phyloP scores from a whole-genome alignment of 1,284 basidiomycete species.

The Hortiboletus rubellus region DNA sequence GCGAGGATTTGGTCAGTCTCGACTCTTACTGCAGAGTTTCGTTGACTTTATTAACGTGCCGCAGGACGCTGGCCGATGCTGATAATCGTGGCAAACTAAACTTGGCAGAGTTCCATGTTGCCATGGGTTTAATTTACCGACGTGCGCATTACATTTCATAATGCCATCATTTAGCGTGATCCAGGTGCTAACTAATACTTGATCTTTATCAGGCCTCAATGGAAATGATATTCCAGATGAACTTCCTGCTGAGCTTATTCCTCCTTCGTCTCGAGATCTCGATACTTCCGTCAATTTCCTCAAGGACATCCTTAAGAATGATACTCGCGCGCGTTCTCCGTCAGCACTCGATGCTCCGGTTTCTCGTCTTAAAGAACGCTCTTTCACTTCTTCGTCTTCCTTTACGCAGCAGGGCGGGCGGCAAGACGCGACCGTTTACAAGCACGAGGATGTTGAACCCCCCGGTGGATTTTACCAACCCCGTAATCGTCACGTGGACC shows the following conservation, averaged over 20 bases:
- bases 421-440: slow-evolving; percentile 93
- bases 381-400: slow-evolving; percentile 60
- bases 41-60: background rate
- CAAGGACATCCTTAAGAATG: slow-evolving; percentile 88
- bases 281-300: slow-evolving; percentile 91
- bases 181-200: background rate
- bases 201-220: slow-evolving; percentile 67
- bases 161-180: slow-evolving; percentile 1
- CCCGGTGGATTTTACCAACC: slow-evolving; percentile 78
- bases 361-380: slow-evolving; percentile 68
- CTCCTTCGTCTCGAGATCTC: slow-evolving; percentile 90
- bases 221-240: slow-evolving; percentile 89
- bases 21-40: background rate
- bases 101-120: slow-evolving; percentile 96
- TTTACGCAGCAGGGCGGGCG: slow-evolving; percentile 53
- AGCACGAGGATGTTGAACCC: slow-evolving; percentile 70
- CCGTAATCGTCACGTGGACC: slow-evolving; percentile 86
- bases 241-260: slow-evolving; percentile 88
- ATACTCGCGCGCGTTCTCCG: slow-evolving; percentile 65
- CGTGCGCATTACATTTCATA: slow-evolving; percentile 51
- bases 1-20: slow-evolving; percentile 87
- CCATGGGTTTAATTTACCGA: slow-evolving; percentile 98
- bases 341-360: slow-evolving; percentile 49
- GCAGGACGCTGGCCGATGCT: slow-evolving; percentile 85
- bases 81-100: slow-evolving; percentile 94